These are phyloP conservation scores for Cyathus striatus DNA, from an alignment of 768 basidiomycete species.

Conservation along the genomic window DNA sequence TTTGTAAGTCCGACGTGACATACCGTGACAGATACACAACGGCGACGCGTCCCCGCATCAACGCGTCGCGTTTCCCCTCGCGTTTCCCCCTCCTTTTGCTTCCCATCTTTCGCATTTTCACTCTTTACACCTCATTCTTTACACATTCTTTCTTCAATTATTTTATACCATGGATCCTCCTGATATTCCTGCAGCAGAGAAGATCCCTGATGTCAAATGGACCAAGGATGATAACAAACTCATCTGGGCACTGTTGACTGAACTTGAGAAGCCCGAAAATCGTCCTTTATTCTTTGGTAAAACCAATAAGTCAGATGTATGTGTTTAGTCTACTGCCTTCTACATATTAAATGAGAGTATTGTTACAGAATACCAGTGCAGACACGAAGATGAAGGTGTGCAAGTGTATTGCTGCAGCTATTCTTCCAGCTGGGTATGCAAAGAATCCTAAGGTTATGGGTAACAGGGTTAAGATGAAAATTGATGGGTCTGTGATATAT, in stretches of 20 bases:
- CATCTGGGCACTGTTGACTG: background rate
- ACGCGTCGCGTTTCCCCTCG: too few species aligned
- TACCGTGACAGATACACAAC: too few species aligned
- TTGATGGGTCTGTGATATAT: constrained; percentile 1
- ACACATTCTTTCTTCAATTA: too few species aligned
- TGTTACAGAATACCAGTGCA: constrained; percentile 1
- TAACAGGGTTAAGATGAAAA: constrained; percentile 1
- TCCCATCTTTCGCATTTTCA: too few species aligned
- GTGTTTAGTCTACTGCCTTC: background rate
- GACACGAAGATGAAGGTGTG: constrained; percentile 1
- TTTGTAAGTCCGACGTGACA: too few species aligned
- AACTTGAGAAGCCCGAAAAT: background rate
- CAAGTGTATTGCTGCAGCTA: background rate
- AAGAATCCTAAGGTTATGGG: background rate
- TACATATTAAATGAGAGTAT: background rate
- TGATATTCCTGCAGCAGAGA: too few species aligned
- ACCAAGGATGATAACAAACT: too few species aligned
- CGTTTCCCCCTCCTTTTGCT: too few species aligned
- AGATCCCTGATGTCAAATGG: too few species aligned
- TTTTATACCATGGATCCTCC: too few species aligned
- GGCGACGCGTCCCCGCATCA: too few species aligned
- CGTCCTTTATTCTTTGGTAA: background rate
- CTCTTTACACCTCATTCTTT: too few species aligned
- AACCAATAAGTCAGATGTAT: background rate
- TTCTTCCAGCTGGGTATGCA: constrained; percentile 1